Evolutionary conservation across 78 protist genomes (phyloP).

Genomic region (Chrysochromulina tobinii): DNA sequence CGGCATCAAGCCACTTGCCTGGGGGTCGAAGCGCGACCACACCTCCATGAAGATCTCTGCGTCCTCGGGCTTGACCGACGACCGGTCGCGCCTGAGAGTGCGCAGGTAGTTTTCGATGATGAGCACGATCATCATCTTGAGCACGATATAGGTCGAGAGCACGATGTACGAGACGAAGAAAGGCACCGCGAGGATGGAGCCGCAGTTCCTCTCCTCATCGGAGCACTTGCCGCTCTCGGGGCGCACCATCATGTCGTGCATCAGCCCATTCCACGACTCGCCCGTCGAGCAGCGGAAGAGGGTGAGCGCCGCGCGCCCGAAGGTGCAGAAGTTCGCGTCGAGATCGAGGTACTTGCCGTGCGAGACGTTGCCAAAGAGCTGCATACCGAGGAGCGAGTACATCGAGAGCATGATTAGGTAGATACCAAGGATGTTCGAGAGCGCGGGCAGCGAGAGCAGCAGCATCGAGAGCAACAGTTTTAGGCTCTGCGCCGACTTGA

Average conservation of each 20-base stretch:
- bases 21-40: too few relatives aligned
- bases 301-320: constrained; percentile 7
- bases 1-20: too few relatives aligned
- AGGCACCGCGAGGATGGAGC: neutral
- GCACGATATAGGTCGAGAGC: too few relatives aligned
- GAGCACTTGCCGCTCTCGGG: neutral
- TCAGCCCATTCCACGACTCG: constrained; percentile 47
- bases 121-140: too few relatives aligned
- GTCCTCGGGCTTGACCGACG: too few relatives aligned
- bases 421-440: constrained; percentile 33
- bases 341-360: neutral
- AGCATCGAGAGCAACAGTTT: neutral
- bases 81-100: too few relatives aligned
- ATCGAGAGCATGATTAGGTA: constrained; percentile 34
- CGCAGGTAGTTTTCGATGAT: too few relatives aligned
- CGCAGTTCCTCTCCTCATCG: neutral
- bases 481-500: neutral
- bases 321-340: constrained; percentile 42
- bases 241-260: constrained; percentile 22
- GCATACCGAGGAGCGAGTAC: constrained; percentile 47
- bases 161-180: neutral
- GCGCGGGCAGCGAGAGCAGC: neutral
- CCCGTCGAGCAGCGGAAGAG: constrained; percentile 49
- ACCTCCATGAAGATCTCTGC: too few relatives aligned
- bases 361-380: neutral